Conservation (phyloP, 2,329 filamentous ascomycete genomes). For the Escovopsis sp. region DNA sequence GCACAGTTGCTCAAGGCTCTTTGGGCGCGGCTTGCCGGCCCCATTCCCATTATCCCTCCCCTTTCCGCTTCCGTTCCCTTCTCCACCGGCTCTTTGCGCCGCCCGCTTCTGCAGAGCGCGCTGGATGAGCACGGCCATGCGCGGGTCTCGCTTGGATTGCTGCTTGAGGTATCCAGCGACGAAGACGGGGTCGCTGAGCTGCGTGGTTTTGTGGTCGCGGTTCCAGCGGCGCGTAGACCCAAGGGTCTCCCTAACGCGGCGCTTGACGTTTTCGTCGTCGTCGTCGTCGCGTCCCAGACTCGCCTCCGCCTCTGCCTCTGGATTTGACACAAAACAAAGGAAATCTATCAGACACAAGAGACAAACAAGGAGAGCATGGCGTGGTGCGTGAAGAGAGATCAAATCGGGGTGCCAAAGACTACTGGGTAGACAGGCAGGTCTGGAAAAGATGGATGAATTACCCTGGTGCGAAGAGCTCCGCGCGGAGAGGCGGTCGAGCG, state of each 20-base stretch:
- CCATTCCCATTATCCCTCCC: no score
- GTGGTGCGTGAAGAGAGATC: no score
- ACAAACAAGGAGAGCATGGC: no score
- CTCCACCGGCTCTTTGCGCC: slow-evolving; percentile 3
- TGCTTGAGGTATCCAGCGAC: slow-evolving; percentile 19
- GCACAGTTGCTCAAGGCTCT: slow-evolving; percentile 19
- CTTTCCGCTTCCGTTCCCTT: background rate
- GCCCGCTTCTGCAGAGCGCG: slow-evolving; percentile 14
- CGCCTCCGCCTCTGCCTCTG: background rate
- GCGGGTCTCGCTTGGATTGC: slow-evolving; percentile 20
- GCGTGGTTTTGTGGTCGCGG: slow-evolving; percentile 20
- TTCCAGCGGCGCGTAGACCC: slow-evolving; percentile 24
- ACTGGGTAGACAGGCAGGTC: no score
- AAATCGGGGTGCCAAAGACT: no score
- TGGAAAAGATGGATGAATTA: no score
- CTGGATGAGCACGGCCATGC: slow-evolving; percentile 20
- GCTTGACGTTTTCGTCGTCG: slow-evolving; percentile 2
- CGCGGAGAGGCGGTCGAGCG: slow-evolving; percentile 11
- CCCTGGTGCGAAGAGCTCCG: slow-evolving; percentile 7
- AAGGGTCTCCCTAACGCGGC: slow-evolving; percentile 20
- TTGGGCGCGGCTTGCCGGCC: slow-evolving; percentile 5
- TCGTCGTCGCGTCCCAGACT: background rate
- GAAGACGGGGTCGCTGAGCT: slow-evolving; percentile 16
- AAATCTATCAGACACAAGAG: no score
- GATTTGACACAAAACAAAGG: no score